phyloP scores from a whole-genome alignment of 1,284 basidiomycete genomes.

The Ceratobasidium sp. region DNA sequence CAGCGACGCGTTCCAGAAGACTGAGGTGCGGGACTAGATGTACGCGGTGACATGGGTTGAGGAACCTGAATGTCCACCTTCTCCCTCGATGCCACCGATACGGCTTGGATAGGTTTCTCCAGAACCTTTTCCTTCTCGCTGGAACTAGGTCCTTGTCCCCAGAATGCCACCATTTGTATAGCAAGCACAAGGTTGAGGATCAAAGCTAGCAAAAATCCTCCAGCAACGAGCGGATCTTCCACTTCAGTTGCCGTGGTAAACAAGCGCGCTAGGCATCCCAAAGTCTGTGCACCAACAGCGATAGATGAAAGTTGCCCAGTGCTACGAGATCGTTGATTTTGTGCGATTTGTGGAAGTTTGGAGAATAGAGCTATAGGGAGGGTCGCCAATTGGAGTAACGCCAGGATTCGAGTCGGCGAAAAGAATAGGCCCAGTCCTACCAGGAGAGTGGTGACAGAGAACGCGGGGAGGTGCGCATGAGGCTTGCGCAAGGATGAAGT shows the following conservation, averaged over 20 bases:
- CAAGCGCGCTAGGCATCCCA: conserved; percentile 86
- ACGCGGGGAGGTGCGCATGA: conserved; percentile 55
- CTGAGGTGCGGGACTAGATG: conserved; percentile 31
- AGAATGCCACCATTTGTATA: conserved; percentile 84
- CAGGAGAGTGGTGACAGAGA: conserved; percentile 60
- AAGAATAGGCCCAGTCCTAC: conserved; percentile 64
- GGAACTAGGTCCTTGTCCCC: conserved; percentile 68
- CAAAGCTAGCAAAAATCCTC: conserved; percentile 85
- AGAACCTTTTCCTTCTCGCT: conserved; percentile 7
- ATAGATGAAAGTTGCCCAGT: conserved; percentile 94
- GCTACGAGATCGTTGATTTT: conserved; percentile 78
- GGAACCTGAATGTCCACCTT: conserved; percentile 38
- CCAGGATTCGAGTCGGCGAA: conserved; percentile 67
- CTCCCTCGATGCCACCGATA: conserved; percentile 20
- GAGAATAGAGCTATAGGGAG: conserved; percentile 87
- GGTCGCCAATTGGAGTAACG: conserved; percentile 80
- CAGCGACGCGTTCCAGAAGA: conserved; percentile 33
- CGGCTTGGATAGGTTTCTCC: conserved; percentile 22
- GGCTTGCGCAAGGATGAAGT: conserved; percentile 51
- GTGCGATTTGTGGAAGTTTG: conserved; percentile 88
- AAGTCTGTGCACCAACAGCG: conserved; percentile 85
- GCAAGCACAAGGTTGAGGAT: conserved; percentile 84
- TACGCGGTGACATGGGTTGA: conserved; percentile 27
- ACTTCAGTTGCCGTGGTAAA: conserved; percentile 93
- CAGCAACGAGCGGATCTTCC: conserved; percentile 80